A percentile compares a stretch with the other conserved stretches of the same genome.
Conservation (phyloP, 2,329 filamentous ascomycete genomes). For the Pyrenochaeta sp. region DNA sequence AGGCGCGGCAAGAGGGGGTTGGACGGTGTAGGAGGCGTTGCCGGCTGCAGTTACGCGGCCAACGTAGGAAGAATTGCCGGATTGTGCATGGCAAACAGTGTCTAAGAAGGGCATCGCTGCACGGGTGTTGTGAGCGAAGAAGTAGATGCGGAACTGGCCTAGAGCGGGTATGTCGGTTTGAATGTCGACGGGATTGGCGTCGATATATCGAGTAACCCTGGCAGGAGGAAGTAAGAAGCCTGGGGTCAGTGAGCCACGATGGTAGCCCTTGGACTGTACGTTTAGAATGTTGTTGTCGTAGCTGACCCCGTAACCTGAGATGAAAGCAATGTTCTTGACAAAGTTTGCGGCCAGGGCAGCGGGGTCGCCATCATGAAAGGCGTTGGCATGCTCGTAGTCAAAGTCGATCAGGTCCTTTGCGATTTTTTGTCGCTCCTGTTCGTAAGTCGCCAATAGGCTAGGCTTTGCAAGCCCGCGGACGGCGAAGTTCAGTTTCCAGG, state of each 20-base stretch:
- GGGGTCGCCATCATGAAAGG: conserved; percentile 68
- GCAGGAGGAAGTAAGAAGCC: conserved; percentile 68
- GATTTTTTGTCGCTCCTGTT: conserved; percentile 53
- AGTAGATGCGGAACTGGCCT: conserved; percentile 78
- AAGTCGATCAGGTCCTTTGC: conserved; percentile 56
- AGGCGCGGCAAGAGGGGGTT: conserved; percentile 65
- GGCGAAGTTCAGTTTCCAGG: conserved; percentile 56
- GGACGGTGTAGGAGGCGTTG: conserved; percentile 67
- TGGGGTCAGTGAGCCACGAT: conserved; percentile 54
- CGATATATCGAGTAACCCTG: conserved; percentile 76
- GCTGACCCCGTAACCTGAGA: conserved; percentile 74
- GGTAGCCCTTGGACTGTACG: conserved; percentile 60
- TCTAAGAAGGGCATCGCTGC: conserved; percentile 65
- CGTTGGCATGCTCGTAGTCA: conserved; percentile 59
- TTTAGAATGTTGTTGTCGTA: conserved; percentile 73
- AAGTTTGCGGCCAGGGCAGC: conserved; percentile 73
- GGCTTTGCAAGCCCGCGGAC: conserved; percentile 50
- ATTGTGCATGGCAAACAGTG: conserved; percentile 65
- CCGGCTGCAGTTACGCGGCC: conserved; percentile 68
- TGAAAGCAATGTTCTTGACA: conserved; percentile 74
- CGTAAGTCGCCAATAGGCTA: conserved; percentile 50
- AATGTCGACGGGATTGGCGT: conserved; percentile 79
- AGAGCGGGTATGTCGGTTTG: conserved; percentile 81
- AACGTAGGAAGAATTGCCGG: conserved; percentile 63
- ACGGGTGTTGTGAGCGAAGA: conserved; percentile 71